Evolutionary conservation across 176 grass and related monocot species (phyloP), one percentile per base, ranked within the genome.

Genomic region (Echinochloa phyllopogon): DNA sequence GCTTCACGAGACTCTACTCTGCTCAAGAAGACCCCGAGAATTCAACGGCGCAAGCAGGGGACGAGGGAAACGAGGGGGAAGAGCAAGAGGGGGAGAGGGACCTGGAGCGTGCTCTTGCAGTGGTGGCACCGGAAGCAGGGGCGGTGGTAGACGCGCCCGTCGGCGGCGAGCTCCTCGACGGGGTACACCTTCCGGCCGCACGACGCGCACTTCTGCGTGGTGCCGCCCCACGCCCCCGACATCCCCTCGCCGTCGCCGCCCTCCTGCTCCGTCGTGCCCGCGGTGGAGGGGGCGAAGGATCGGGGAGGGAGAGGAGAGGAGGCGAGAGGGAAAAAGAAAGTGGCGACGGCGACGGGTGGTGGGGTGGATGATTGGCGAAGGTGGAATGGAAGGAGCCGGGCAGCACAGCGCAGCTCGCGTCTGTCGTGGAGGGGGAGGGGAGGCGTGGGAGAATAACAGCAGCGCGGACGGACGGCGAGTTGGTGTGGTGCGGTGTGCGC

Each of bases 31-130:
- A 1, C 23, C 42, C 24, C 10, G 27, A 37, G 68, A 14, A 24
- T 82, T 82, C 59, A 1, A 69, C 48, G 6, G 48, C 47, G 48
- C 47, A 14, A 76, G 59, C 42, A 15, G 13, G 33, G 45, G 10
- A 43, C 25, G 4, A 17, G 39, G 2, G 50, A 23, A 62, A 20
- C 0, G 39, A 49, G 6, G 8, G 33, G 9, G 24, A 4, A 25
- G 66, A 8, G 20, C 6, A 17, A 14, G 8, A 15, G 16, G 24
- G 10, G 18, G 29, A 40, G 21, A 29, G 9, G 42, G 29, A 94
- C 97, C 97, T 99, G 89, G 78, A 99, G 97, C 36, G 97, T 99
- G 79, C 84, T 86, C 65, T 92, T 99, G 94, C 97, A 99, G 94
- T 96, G 97, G 65, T 84, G 86, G 75, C 97, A 99, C 39, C 97